Evolutionary conservation across 2,329 filamentous ascomycete species (phyloP).

Genomic region (Cryphonectria radicalis): DNA sequence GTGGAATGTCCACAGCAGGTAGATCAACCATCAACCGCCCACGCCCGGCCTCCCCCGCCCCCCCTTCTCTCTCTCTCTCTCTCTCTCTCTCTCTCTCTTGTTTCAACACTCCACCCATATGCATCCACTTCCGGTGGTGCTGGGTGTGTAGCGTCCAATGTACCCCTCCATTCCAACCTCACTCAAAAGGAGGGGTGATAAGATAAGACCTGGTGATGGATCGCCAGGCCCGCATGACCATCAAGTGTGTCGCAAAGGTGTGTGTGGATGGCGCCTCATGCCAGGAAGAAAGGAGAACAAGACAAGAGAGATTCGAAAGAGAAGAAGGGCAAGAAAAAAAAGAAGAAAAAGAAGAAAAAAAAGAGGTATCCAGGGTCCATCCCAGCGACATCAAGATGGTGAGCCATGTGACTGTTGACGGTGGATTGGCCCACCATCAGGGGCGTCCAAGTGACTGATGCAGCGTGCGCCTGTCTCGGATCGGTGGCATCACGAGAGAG

Average conservation of each 20-base stretch:
- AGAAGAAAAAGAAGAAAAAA: neutral
- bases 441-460: conserved; percentile 5
- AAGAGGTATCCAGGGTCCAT: neutral
- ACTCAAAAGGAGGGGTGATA: conserved; percentile 30
- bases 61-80: too few species aligned
- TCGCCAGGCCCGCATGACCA: neutral
- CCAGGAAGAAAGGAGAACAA: neutral
- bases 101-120: neutral
- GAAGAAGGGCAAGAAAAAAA: neutral
- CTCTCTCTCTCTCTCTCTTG: neutral
- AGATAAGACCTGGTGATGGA: conserved; percentile 26
- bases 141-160: neutral
- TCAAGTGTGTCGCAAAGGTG: neutral
- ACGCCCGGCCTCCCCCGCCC: too few species aligned
- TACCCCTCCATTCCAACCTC: conserved; percentile 27
- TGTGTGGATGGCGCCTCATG: neutral
- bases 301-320: neutral
- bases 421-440: conserved; percentile 15
- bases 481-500: conserved; percentile 6
- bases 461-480: conserved; percentile 19
- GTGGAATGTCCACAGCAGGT: neutral
- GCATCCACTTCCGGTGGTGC: conserved; percentile 10
- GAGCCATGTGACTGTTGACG: conserved; percentile 9
- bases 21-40: neutral
- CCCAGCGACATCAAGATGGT: neutral